These are phyloP conservation scores for Cylindrodendrum hubeiense DNA, from an alignment of 2,329 filamentous ascomycete species.

Conservation along the genomic window DNA sequence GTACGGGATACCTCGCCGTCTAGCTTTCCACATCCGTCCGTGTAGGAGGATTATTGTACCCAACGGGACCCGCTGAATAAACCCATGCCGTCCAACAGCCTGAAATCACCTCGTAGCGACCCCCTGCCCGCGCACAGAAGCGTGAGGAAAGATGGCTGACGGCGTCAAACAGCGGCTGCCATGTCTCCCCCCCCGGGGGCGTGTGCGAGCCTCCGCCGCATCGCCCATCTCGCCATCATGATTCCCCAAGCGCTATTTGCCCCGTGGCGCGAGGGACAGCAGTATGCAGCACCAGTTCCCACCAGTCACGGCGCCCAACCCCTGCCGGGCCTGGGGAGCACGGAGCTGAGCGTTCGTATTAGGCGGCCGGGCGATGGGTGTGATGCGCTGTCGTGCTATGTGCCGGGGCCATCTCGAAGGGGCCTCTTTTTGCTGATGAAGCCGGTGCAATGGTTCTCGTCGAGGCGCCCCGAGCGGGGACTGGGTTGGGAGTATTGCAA, in stretches of 20 bases:
- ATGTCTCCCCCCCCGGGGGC: not conserved
- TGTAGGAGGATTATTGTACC: not conserved
- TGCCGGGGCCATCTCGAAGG: conserved; percentile 9
- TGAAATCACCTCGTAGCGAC: not conserved
- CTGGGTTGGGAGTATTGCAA: conserved; percentile 19
- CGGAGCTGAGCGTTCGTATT: conserved; percentile 34
- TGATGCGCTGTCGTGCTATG: conserved; percentile 42
- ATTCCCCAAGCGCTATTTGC: not conserved
- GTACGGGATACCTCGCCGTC: not conserved
- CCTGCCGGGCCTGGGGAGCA: not conserved
- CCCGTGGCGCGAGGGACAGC: conserved; percentile 25
- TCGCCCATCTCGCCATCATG: not conserved
- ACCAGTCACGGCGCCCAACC: not conserved
- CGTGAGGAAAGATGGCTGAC: conserved; percentile 7
- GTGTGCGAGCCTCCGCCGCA: not conserved
- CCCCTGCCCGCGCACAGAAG: conserved; percentile 10
- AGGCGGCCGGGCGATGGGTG: conserved; percentile 22
- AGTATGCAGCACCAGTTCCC: conserved; percentile 22
- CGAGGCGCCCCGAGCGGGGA: conserved; percentile 35
- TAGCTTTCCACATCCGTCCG: not conserved
- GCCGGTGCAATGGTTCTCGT: conserved; percentile 27
- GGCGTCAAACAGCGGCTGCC: conserved; percentile 10
- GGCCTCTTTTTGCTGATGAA: not conserved
- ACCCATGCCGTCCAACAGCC: conserved; percentile 21
- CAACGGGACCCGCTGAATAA: conserved; percentile 22